phyloP scores from a whole-genome alignment of 192 early-diverging fungal genomes.

The Backusella tarrabulga region DNA sequence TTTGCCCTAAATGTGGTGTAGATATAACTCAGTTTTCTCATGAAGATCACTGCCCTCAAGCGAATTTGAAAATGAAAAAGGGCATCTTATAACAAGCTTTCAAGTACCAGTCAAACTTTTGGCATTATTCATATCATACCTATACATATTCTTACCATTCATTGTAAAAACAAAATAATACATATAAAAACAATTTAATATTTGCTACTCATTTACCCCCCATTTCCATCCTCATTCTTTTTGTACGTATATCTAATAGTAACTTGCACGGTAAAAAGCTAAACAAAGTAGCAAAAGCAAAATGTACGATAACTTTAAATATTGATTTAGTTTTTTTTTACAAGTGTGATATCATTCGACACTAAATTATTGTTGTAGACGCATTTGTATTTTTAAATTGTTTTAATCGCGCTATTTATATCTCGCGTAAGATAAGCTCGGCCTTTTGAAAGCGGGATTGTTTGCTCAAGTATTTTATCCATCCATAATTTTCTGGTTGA shows the following conservation, averaged over 20 bases:
- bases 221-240: no score
- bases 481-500: conserved; percentile 12
- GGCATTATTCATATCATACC: no score
- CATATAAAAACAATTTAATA: no score
- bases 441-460: not conserved
- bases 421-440: not conserved
- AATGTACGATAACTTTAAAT: not conserved
- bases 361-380: not conserved
- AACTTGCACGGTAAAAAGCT: not conserved
- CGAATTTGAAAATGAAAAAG: not conserved
- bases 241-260: no score
- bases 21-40: conserved; percentile 13
- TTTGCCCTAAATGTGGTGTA: conserved; percentile 3
- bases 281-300: not conserved
- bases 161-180: no score
- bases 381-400: not conserved
- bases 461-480: not conserved
- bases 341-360: not conserved
- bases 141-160: no score
- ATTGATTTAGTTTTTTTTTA: not conserved
- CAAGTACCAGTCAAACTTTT: no score
- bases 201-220: no score
- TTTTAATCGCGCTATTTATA: not conserved
- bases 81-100: no score
- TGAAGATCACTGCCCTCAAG: conserved; percentile 11